These are phyloP conservation scores for Camelina laxa DNA, from an alignment of 345 rosid genomes.

Conservation along the genomic window DNA sequence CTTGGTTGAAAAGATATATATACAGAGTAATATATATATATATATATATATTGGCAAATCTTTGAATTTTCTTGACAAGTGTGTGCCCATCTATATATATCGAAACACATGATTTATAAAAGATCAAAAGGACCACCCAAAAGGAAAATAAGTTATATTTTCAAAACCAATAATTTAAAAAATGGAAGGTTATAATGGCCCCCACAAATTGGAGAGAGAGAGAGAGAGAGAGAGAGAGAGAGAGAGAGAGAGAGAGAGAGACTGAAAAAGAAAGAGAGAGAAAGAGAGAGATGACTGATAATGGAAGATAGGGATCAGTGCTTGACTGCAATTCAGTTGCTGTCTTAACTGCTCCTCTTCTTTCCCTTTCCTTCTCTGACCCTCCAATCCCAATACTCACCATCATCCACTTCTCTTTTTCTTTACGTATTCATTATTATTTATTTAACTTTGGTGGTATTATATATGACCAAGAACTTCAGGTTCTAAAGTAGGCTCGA, in stretches of 20 bases:
- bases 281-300: slow-evolving; percentile 9
- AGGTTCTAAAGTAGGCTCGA: slow-evolving; percentile 8
- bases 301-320: slow-evolving; percentile 46
- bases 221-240: slow-evolving; percentile 23
- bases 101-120: slow-evolving; percentile 37
- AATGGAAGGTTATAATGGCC: slow-evolving; percentile 29
- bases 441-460: slow-evolving; percentile 16
- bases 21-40: too few relatives aligned
- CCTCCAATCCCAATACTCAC: slow-evolving; percentile 46
- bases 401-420: slow-evolving; percentile 33
- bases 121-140: slow-evolving; percentile 42
- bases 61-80: slow-evolving; percentile 37
- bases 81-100: slow-evolving; percentile 37
- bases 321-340: slow-evolving; percentile 52
- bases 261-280: slow-evolving; percentile 30
- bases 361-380: slow-evolving; percentile 46
- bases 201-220: slow-evolving; percentile 36
- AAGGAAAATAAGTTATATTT: slow-evolving; percentile 38
- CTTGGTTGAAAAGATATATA: not conserved
- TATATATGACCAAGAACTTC: slow-evolving; percentile 26
- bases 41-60: too few relatives aligned
- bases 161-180: slow-evolving; percentile 32
- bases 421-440: not conserved
- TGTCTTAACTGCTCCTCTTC: slow-evolving; percentile 51
- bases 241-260: slow-evolving; percentile 28